Percentiles rank a stretch among this genome's conserved stretches.
Evolutionary conservation across 1,139 yeast species (phyloP).

Genomic region (Scheffersomyces insectosa): DNA sequence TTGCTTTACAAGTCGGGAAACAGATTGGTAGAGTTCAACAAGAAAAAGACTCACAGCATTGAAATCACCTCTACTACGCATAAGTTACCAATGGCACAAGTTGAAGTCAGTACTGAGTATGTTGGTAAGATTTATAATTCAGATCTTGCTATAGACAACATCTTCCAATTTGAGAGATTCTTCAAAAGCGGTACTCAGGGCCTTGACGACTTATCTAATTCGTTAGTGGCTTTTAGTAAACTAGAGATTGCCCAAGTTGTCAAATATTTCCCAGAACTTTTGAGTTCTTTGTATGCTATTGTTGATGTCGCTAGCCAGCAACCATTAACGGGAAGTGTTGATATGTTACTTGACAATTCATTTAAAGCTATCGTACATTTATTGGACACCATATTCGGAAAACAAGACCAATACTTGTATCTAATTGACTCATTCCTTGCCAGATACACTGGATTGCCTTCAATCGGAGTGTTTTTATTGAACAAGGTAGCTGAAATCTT

Average conservation of each 20-base stretch:
- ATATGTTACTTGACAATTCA: conserved; percentile 36
- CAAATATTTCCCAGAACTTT: conserved; percentile 55
- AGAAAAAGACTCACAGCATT: conserved; percentile 34
- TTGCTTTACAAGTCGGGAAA: conserved; percentile 43
- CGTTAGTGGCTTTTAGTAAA: conserved; percentile 41
- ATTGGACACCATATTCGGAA: conserved; percentile 64
- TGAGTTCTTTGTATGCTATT: conserved; percentile 46
- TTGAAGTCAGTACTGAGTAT: conserved; percentile 64
- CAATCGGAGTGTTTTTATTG: conserved; percentile 53
- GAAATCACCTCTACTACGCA: conserved; percentile 37
- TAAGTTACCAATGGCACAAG: conserved; percentile 45
- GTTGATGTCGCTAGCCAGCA: conserved; percentile 29
- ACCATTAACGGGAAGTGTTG: conserved; percentile 26
- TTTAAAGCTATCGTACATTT: conserved; percentile 62
- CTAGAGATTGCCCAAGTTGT: conserved; percentile 50
- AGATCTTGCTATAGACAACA: conserved; percentile 56
- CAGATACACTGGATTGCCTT: conserved; percentile 38
- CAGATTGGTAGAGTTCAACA: conserved; percentile 43
- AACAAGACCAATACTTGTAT: conserved; percentile 62
- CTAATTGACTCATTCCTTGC: conserved; percentile 51
- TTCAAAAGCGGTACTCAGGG: conserved; percentile 45
- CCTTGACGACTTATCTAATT: conserved; percentile 43
- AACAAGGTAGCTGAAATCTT: conserved; percentile 49
- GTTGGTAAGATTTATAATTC: conserved; percentile 70
- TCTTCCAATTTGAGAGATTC: conserved; percentile 56